These are phyloP conservation scores for Ceratocystis diversiconidia DNA, from an alignment of 2,329 filamentous ascomycete species.

Conservation along the genomic window DNA sequence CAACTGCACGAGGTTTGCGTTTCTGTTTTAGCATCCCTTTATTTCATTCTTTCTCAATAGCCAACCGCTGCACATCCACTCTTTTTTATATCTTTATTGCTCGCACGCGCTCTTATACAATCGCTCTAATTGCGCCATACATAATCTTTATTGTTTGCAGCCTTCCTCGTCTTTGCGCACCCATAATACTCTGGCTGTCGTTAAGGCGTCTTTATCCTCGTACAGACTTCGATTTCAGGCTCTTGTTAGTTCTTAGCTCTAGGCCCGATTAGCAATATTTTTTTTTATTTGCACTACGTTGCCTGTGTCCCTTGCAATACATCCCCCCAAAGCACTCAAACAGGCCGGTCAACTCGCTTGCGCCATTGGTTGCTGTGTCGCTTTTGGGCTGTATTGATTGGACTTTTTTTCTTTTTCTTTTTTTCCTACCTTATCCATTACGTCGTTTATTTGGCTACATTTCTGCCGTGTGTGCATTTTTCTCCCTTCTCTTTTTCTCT, in stretches of 20 bases:
- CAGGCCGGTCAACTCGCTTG: background rate
- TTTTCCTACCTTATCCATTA: background rate
- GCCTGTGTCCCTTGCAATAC: background rate
- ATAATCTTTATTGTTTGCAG: slow-evolving; percentile 2
- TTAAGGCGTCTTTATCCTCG: background rate
- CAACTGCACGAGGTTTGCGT: background rate
- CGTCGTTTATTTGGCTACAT: background rate
- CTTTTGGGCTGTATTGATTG: slow-evolving; percentile 7
- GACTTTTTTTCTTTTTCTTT: background rate
- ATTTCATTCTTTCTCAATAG: background rate
- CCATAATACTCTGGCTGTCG: background rate
- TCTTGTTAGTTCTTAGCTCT: background rate
- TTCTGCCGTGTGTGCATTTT: background rate
- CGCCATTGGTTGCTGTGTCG: slow-evolving; percentile 5
- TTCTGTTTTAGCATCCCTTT: background rate
- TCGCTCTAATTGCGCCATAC: background rate
- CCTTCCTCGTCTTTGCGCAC: background rate
- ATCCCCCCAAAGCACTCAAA: background rate
- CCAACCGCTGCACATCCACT: background rate
- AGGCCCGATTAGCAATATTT: background rate
- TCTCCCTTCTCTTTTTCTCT: background rate
- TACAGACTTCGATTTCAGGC: background rate
- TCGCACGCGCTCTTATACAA: background rate
- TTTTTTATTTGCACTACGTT: background rate
- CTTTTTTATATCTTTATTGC: background rate